These are phyloP conservation scores for Eucalyptus grandis DNA, from an alignment of 345 rosid species.

Conservation along the genomic window DNA sequence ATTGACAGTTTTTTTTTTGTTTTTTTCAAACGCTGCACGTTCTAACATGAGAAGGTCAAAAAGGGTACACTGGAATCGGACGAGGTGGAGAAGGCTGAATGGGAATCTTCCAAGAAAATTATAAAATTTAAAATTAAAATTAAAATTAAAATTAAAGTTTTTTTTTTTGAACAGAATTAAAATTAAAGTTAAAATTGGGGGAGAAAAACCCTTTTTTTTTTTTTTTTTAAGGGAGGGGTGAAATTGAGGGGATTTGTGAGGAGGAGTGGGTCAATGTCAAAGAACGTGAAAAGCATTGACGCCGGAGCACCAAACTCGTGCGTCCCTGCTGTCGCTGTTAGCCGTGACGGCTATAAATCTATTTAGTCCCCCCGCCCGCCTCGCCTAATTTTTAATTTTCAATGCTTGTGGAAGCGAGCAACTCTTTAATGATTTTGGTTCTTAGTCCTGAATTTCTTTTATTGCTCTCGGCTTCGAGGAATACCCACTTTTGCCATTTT, in stretches of 20 bases:
- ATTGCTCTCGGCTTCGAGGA: neutral
- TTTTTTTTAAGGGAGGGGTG: neutral
- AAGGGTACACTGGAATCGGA: neutral
- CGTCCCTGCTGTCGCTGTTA: neutral
- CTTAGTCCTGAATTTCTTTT: neutral
- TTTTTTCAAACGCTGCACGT: neutral
- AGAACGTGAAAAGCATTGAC: neutral
- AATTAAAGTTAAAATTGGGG: neutral
- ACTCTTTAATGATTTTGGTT: neutral
- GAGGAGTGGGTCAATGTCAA: neutral
- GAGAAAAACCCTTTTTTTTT: neutral
- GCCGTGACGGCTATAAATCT: neutral
- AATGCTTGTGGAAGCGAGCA: neutral
- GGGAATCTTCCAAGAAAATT: neutral
- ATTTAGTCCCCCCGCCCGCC: no score
- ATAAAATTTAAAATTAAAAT: neutral
- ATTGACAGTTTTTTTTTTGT: neutral
- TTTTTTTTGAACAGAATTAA: neutral
- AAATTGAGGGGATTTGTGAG: neutral
- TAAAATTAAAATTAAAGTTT: neutral
- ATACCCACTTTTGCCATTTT: neutral
- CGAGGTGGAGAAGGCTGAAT: neutral
- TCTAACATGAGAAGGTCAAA: neutral
- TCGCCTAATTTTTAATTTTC: neutral
- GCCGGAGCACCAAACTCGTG: neutral